Base-by-base conservation (phyloP, 2,329 filamentous ascomycete genomes). In the Thermochaetoides dissita region DNA sequence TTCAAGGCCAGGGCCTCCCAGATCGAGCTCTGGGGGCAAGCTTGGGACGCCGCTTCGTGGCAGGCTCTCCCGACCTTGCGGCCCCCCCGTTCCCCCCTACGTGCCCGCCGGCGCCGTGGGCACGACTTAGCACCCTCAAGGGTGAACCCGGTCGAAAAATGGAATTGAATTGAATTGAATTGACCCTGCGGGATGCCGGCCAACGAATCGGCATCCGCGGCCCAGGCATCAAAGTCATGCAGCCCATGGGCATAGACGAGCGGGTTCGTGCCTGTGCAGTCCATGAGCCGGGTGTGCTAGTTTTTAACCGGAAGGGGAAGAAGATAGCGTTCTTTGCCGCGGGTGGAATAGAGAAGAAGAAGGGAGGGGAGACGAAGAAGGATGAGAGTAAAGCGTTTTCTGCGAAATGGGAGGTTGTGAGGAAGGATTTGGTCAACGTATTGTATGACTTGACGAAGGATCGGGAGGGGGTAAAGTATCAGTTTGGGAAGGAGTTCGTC, bases 371-470 rank as follows among this genome's bases (percentile, higher is more conserved):
- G 50, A 58, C 17, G 17, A 24, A 24, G 17, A 24, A 24, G 5
- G 5, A 24, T 24, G 17, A 24, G 17, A 24, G 17, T 24, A 24
- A 24, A 5, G 17, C 56, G 7, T 55, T 74, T 28, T 72, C 68
- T 0, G 68, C 65, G 45, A 74, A 79, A 43, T 76, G 64, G 45
- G 75, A 79, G 57, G 70, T 79, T 38, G 70, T 79, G 63, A 62
- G 74, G 7, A 72, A 69, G 0, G 69, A 76, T 40, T 51, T 79
- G n/a, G 64, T 66, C 4, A 55, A 59, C 8, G 58, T 77, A 2
- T 53, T 79, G 1, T 68, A 69, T 49, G 61, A 72, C 0, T 56
- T 49, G 11, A 62, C 59, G 17, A 47, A 55, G 9, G 39, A 10
- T 9, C 6, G 36, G 31, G 50, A 51, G 10, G 39, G 30, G 12